Base-by-base conservation (phyloP, 345 rosid species). In the Ceriops tagal region DNA sequence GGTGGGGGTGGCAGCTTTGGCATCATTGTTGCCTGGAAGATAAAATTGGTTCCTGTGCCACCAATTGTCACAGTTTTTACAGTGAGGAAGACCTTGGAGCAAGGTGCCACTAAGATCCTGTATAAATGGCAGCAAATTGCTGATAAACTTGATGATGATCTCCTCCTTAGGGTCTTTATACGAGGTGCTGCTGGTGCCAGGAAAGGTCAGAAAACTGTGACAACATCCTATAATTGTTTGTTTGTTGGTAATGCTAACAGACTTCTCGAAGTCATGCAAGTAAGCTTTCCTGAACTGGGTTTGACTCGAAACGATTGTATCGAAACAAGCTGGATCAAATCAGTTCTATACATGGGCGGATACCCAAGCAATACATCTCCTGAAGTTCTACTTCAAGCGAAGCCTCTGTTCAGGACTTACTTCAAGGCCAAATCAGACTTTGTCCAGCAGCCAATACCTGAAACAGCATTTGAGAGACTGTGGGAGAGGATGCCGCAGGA, bases 381-480 rank as follows among this genome's bases (percentile, higher is more conserved):
- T 3, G 82, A 78, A 56, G 58, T 75, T 19, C 64, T 81, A 26
- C 85, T 75, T 1, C 78, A 79, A 35, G 79, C 72, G 1, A 82
- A 74, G 34, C 55, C 73, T 6, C 9, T 60, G 3, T 35, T 58
- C 65, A 76, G 62, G 34, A 46, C 52, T 22, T 78, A 67, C 28
- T 79, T 76, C 78, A 85, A 86, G 49, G 75, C 84, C 3, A 82
- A 82, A 62, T 82, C 85, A 27, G 83, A 82, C 55, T 82, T 73
- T 24, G 81, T 71, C 13, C 72, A 58, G 22, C 49, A 69, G 35
- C 81, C 83, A 2, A 79, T 82, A 19, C 75, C 83, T 2, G 74
- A 74, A 71, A 67, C 71, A 0, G 78, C 64, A 5, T 67, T 82
- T 0, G 72, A 64, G 34, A 72, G 76, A 11, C 24, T 82, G 21